Evolutionary conservation across 2,329 filamentous ascomycete species (phyloP), one percentile per base, ranked within the genome.

Genomic region (Colletotrichum phormii): DNA sequence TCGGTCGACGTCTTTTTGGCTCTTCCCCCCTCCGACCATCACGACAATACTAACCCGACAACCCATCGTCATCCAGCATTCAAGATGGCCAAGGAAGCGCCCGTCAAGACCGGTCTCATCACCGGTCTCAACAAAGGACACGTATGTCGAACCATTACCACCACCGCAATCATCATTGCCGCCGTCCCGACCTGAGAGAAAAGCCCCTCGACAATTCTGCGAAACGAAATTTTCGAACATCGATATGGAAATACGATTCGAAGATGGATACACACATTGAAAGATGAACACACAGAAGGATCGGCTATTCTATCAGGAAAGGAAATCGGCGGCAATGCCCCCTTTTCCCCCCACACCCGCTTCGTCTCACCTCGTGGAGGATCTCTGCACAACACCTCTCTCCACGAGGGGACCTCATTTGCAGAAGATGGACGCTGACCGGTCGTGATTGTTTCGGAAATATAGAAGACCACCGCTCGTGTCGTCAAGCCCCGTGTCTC

Each of bases 391-490:
- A 64, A 79, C 77, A 26, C 77, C 77, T 80, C 78, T 60, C 71
- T 65, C 76, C 75, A 78, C 77, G 77, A 78, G 78, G 78, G 75
- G 75, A 78, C 57, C 51, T 73, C 61, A 49, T 59, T 33, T 79
- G 87, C 87, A 89, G 88, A 89, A 82, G 88, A 90, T 91, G 89
- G 89, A 91, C 89, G 85, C 84, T 88, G 87, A 88, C 87, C 86
- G 84, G 85, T 77, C 79, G 76, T 77, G 42, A 31, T 81, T 42
- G 6, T n/a, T 74, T 75, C 77, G 75, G 73, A 71, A 78, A 75
- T 86, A 86, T 86, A 95, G 93, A 95, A 95, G 91, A 95, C 93
- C 86, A 95, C 93, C 80, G 84, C 91, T 80, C 91, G 94, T 83
- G 92, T 93, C 82, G 85, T 87, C 85, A 95, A 95, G 90, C 90